Base-by-base conservation (phyloP, 208 protist species). In the Trypanosoma avium region DNA sequence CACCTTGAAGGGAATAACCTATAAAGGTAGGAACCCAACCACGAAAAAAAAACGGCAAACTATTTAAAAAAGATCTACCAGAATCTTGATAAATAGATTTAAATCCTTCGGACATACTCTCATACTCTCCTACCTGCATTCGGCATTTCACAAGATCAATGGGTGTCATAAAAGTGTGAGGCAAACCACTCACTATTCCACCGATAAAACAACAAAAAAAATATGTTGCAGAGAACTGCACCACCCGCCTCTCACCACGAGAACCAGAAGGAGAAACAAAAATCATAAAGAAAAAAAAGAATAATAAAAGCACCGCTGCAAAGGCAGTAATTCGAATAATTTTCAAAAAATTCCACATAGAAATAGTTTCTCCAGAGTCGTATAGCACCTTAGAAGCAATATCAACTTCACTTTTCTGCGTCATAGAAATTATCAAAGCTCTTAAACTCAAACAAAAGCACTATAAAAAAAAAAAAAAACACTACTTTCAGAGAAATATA, bases 91-190 rank as follows among this genome's bases (percentile, higher is more conserved):
- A 82, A 30, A 91, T 70, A 0, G 73, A 61, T 13, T 10, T 13
- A 50, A 86, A 79, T 19, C 81, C 82, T 0, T 80, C 77, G 10
- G 2, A 22, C 15, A 90, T 72, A 47, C 53, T 71, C 10, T 47
- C 46, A 43, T 80, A 92, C 60, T 86, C 75, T 42, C 88, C 88
- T 19, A 92, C 84, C 63, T 94, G 88, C n/a, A 92, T 74, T 45
- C 88, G 82, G 48, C 84, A 92, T 71, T 94, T 94, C 22, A 94
- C 47, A 12, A 90, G 53, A 63, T 94, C 88, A 19, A 94, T 63
- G 0, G 88, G 88, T 6, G 80, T 82, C 32, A 94, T 53, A 10
- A 81, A n/a, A 15, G 77, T 30, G 55, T 94, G 88, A n/a, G 84
- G 49, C 21, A 86, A 33, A 35, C 88, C 88, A 32, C 74, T 75